phyloP scores from a whole-genome alignment of 192 early-diverging fungal species.

The Dispira simplex region DNA sequence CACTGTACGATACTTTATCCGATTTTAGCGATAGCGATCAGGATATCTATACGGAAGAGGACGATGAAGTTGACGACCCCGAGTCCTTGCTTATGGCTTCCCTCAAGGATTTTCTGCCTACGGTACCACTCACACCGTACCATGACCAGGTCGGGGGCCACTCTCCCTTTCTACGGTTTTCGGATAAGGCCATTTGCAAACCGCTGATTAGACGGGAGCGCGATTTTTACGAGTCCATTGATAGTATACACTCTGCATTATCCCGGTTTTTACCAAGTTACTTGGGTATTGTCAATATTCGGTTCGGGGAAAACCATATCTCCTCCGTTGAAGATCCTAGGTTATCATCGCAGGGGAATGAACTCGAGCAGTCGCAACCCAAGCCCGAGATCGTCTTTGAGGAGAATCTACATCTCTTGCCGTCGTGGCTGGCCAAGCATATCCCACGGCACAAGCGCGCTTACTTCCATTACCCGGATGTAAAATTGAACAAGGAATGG shows the following conservation, averaged over 20 bases:
- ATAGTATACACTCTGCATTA: slow-evolving; percentile 55
- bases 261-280: slow-evolving; percentile 84
- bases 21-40: not conserved
- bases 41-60: not conserved
- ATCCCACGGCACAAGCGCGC: not conserved
- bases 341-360: slow-evolving; percentile 8
- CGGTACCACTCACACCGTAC: slow-evolving; percentile 55
- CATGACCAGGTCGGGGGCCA: slow-evolving; percentile 94
- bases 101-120: not conserved
- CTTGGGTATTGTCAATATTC: slow-evolving; percentile 88
- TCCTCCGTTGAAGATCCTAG: slow-evolving; percentile 13
- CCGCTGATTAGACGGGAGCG: slow-evolving; percentile 72
- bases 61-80: not conserved
- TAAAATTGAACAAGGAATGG: slow-evolving; percentile 38
- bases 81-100: not conserved
- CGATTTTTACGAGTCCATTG: slow-evolving; percentile 81
- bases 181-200: slow-evolving; percentile 94
- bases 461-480: slow-evolving; percentile 12
- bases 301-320: slow-evolving; percentile 33
- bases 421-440: slow-evolving; percentile 38
- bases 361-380: slow-evolving; percentile 13
- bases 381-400: slow-evolving; percentile 77
- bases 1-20: not conserved
- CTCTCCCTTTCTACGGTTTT: slow-evolving; percentile 87
- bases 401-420: slow-evolving; percentile 80